Percentiles rank a stretch among this genome's conserved stretches.
Evolutionary conservation across 2,329 filamentous ascomycete species (phyloP).

Genomic region (Ceratocystis eucalypticola): DNA sequence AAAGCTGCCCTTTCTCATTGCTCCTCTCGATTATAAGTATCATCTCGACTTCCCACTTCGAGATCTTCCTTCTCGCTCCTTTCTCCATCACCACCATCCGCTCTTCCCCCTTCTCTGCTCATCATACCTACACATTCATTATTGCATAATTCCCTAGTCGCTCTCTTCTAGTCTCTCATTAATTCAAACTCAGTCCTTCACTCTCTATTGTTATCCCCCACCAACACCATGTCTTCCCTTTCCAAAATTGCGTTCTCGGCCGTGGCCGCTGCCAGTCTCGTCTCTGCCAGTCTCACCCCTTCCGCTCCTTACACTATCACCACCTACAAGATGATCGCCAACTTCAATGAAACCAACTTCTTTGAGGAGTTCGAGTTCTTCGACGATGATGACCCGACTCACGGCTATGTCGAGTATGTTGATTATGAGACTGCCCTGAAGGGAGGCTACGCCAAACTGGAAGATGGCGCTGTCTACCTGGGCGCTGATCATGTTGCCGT

Average conservation of each 20-base stretch:
- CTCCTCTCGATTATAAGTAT: not conserved
- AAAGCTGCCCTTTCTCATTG: not conserved
- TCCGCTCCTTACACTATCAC: not conserved
- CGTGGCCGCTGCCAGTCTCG: conserved; percentile 4
- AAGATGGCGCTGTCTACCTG: conserved; percentile 46
- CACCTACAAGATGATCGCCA: conserved; percentile 34
- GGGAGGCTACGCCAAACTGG: conserved; percentile 44
- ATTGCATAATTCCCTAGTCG: not conserved
- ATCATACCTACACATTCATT: not conserved
- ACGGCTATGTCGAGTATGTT: conserved; percentile 61
- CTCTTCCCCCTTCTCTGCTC: not conserved
- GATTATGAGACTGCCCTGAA: conserved; percentile 41
- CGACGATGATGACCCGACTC: conserved; percentile 50
- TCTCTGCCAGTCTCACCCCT: not conserved
- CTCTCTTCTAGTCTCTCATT: not conserved
- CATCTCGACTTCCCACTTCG: not conserved
- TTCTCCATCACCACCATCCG: conserved; percentile 1
- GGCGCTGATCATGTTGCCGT: conserved; percentile 52
- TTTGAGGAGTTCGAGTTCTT: conserved; percentile 46
- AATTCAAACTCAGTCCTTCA: not conserved
- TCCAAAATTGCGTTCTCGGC: conserved; percentile 11
- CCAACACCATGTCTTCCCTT: conserved; percentile 5
- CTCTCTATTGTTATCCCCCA: not conserved
- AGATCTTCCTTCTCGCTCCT: not conserved
- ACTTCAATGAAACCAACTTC: conserved; percentile 41